These are phyloP conservation scores for Amniculicola lignicola DNA, from an alignment of 495 filamentous ascomycete genomes.

Conservation along the genomic window DNA sequence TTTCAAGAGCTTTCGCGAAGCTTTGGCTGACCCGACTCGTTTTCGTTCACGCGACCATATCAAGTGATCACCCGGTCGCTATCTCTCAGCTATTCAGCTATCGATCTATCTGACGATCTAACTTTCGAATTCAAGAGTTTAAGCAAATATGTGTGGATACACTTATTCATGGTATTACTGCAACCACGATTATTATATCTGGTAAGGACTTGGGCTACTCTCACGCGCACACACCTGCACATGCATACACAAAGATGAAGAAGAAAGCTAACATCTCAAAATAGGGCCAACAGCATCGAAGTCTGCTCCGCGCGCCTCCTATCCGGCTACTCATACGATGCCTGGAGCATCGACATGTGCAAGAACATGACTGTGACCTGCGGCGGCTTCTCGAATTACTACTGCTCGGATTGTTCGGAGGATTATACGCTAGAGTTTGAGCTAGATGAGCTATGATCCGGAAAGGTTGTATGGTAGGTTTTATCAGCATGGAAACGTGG, in stretches of 20 bases:
- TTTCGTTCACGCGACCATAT: neutral
- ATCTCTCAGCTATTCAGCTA: no score
- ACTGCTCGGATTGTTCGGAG: slow-evolving; percentile 39
- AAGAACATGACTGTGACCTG: slow-evolving; percentile 39
- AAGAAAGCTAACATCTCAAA: neutral
- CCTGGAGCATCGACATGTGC: slow-evolving; percentile 43
- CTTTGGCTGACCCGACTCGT: no score
- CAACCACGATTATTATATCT: slow-evolving; percentile 42
- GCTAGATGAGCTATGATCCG: slow-evolving; percentile 35
- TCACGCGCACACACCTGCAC: neutral
- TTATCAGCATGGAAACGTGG: no score
- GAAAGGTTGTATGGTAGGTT: no score
- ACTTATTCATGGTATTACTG: slow-evolving; percentile 42
- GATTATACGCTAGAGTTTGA: slow-evolving; percentile 37
- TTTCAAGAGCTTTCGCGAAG: no score
- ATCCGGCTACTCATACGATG: slow-evolving; percentile 40
- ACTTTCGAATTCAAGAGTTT: no score
- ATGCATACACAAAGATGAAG: neutral
- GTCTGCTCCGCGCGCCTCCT: slow-evolving; percentile 37
- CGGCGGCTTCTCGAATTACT: slow-evolving; percentile 38
- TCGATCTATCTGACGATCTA: no score
- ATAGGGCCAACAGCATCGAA: slow-evolving; percentile 34
- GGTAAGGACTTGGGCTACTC: slow-evolving; percentile 9
- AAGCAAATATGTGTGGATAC: slow-evolving; percentile 35
- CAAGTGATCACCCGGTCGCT: no score